phyloP scores from a whole-genome alignment of 2,329 filamentous ascomycete genomes.

The Botrytis squamosa region DNA sequence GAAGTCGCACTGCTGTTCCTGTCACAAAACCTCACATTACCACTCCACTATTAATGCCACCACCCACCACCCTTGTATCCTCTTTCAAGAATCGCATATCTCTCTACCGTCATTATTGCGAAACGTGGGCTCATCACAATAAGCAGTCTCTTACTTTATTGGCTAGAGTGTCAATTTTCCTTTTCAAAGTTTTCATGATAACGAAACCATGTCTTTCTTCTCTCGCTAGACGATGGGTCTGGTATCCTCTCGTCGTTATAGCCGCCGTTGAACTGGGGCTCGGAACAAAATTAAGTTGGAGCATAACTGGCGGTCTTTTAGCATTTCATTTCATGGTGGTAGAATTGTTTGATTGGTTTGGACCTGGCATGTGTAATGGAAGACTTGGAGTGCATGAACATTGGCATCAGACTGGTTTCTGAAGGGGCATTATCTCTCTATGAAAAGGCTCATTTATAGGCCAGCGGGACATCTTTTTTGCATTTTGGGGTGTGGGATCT shows the following conservation, averaged over 20 bases:
- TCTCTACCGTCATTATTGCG: constrained; percentile 41
- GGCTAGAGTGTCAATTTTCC: constrained; percentile 60
- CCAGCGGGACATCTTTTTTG: not conserved
- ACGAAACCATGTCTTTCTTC: constrained; percentile 70
- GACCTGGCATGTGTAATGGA: constrained; percentile 29
- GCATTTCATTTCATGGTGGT: constrained; percentile 49
- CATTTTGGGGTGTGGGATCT: not conserved
- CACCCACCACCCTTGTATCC: constrained; percentile 39
- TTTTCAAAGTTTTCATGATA: constrained; percentile 65
- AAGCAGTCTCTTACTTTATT: constrained; percentile 38
- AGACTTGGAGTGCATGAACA: constrained; percentile 14
- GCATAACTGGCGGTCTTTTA: constrained; percentile 45
- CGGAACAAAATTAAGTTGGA: constrained; percentile 40
- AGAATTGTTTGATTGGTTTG: constrained; percentile 41
- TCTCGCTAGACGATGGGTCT: constrained; percentile 60
- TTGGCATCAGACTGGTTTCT: constrained; percentile 12
- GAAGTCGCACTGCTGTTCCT: constrained; percentile 11
- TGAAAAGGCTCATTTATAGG: not conserved
- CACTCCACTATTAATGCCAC: constrained; percentile 45
- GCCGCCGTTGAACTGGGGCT: constrained; percentile 64
- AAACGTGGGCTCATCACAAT: constrained; percentile 38
- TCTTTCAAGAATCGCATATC: constrained; percentile 34
- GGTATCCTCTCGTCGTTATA: constrained; percentile 65
- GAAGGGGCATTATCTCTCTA: not conserved
- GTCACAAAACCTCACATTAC: constrained; percentile 24